Conservation (phyloP, 345 rosid species). For the Geranium brycei region DNA sequence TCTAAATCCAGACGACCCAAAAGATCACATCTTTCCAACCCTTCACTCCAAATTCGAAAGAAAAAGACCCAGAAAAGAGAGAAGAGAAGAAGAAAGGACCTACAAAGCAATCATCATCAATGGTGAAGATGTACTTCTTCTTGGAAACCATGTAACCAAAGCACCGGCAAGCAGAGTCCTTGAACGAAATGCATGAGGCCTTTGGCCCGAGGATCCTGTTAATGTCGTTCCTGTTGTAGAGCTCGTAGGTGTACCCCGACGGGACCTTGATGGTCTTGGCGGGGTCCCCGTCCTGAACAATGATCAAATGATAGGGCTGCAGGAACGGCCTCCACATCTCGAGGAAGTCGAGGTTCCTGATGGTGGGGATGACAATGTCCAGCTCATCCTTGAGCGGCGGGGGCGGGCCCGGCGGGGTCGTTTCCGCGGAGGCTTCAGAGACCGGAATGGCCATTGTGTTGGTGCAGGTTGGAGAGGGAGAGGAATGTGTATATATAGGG, state of each 20-base stretch:
- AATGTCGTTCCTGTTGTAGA: constrained; percentile 80
- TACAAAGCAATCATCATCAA: constrained; percentile 95
- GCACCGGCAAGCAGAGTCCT: constrained; percentile 96
- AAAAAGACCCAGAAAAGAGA: no score
- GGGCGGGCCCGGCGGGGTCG: no score
- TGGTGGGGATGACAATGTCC: constrained; percentile 90
- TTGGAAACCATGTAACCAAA: constrained; percentile 96
- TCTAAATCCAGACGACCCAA: no score
- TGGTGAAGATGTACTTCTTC: constrained; percentile 94
- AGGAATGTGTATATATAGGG: no score
- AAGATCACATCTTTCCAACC: no score
- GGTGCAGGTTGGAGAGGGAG: no score
- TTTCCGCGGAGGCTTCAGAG: no score
- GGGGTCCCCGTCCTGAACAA: constrained; percentile 95
- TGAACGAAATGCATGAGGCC: constrained; percentile 90
- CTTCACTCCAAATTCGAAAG: no score
- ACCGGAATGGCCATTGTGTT: no score
- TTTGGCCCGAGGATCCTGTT: constrained; percentile 77
- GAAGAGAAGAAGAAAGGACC: constrained; percentile 13
- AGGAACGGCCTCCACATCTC: constrained; percentile 99
- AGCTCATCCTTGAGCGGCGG: constrained; percentile 57
- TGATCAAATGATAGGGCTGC: constrained; percentile 86
- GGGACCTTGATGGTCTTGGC: constrained; percentile 72
- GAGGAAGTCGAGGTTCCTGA: constrained; percentile 80
- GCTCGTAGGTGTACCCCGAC: constrained; percentile 83